Evolutionary conservation across 208 protist species (phyloP).

Genomic region (Trypanosoma brucei): DNA sequence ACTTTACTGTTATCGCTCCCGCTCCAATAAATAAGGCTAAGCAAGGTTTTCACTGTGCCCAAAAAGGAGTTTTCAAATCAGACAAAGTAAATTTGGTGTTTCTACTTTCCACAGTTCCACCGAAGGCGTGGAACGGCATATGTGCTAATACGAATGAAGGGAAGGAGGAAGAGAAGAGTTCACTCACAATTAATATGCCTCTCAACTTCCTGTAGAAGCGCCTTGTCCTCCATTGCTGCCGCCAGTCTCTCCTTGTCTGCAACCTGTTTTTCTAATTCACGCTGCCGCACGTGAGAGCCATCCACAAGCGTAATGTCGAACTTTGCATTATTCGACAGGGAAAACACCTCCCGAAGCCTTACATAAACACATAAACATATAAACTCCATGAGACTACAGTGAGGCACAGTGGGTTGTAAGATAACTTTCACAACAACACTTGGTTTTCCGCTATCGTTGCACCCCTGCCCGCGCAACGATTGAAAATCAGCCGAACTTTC

Average conservation of each 20-base stretch:
- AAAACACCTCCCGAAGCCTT: slow-evolving; percentile 19
- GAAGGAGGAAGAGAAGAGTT: not conserved
- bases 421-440: slow-evolving; percentile 20
- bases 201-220: slow-evolving; percentile 14
- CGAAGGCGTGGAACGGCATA: no score
- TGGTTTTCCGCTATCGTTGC: slow-evolving; percentile 6
- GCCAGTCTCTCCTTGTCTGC: slow-evolving; percentile 26
- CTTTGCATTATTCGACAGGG: slow-evolving; percentile 18
- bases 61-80: no score
- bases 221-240: slow-evolving; percentile 24
- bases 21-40: no score
- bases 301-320: slow-evolving; percentile 24
- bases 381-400: slow-evolving; percentile 29
- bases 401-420: slow-evolving; percentile 26
- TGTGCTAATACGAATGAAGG: no score
- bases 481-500: not conserved
- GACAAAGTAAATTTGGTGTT: no score
- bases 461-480: not conserved
- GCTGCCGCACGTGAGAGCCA: slow-evolving; percentile 19
- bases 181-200: slow-evolving; percentile 18
- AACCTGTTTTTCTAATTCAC: slow-evolving; percentile 24
- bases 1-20: no score
- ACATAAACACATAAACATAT: slow-evolving; percentile 25
- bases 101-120: no score
- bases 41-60: no score